Evolutionary conservation across 192 early-diverging fungal species (phyloP), one percentile per base, ranked within the genome.

Genomic region (Phycomyces nitens): DNA sequence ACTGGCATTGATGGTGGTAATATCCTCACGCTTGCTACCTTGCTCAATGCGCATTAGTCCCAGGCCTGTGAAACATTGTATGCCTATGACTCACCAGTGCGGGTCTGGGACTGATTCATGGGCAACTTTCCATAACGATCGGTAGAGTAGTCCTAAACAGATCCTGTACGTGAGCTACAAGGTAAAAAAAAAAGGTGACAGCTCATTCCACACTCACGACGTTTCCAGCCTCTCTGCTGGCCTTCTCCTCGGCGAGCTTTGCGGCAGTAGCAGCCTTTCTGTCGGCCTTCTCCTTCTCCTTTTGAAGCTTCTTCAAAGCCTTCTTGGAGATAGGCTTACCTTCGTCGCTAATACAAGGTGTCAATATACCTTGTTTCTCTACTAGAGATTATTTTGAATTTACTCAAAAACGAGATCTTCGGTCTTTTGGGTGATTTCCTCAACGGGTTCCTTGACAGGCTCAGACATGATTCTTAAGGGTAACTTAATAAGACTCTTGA

Each of bases 301-400:
- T 94, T 65, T 93, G 87, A 14, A 91, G 85, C 81, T 98, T 98
- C 84, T 98, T 98, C 41, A 96, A 80, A 8, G 89, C 91, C 69
- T 87, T 88, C 77, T 95, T 94, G 42, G 94, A 91, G 42, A 95
- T 80, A 20, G 96, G 92, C 68, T 94, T 88, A 58, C 94, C 96
- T 34, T 95, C 89, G 60, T 89, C 89, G 47, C 84, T 80, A 62
- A 12, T 43, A 29, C 16, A 23, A 18, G 7, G 18, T 20, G 15
- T 16, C 22, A 40, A 42, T 26, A 12, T 20, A 12, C 5, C 20
- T 23, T 21, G 21, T 43, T 14, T 43, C 49, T 23, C 49, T n/a
- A 0, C 20, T 50, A 21, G 21, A 20, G 18, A 12, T 4, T 40
- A 1, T 53, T 2, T 5, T 26, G 4, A 39, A 47, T 64, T 55